Base-by-base conservation (phyloP, 1,284 basidiomycete genomes). In the Ceratobasidium sp. region DNA sequence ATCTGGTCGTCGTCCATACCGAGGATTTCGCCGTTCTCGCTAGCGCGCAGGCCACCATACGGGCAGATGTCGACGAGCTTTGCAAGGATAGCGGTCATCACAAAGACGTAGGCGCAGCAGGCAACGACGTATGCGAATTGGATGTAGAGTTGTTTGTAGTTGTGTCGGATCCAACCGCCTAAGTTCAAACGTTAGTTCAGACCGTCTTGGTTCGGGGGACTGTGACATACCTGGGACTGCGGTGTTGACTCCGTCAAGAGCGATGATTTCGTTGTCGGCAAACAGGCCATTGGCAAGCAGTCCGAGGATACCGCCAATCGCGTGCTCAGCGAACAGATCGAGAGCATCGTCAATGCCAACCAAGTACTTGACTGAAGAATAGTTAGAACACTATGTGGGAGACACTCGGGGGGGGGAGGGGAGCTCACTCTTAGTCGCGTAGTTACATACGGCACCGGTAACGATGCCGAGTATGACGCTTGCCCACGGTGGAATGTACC, bases 241-340 rank as follows among this genome's bases (percentile, higher is more conserved):
- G 75, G 89, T 90, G 82, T 90, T 93, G 78, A 93, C 89, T 29
- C 90, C 92, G 78, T 98, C 95, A 67, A 92, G 87, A 8, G 89
- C 86, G 69, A 91, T 89, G 74, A 93, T 84, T 19, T 81, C 82
- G 14, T 80, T 82, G 27, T 89, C 90, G 1, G 93, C 93, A 79
- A 98, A 98, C 79, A 96, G 86, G 1, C 84, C 93, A 78, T 94
- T 95, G 79, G 89, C 83, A 53, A 98, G 81, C 47, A 95, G 87
- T 51, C 96, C 96, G 65, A 97, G 87, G 27, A 97, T 89, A 60
- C 97, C 97, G 3, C 94, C 95, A 22, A 98, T 84, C 53, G 93
- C 96, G 85, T 99, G 95, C 79, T 95, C 93, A n/a, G 93, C 92
- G 81, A 93, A 95, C 75, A 95, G 87, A 88, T 95, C 93, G 64